These are phyloP conservation scores for Arthrobotrys conoides DNA, from an alignment of 2,329 filamentous ascomycete species.

Conservation along the genomic window DNA sequence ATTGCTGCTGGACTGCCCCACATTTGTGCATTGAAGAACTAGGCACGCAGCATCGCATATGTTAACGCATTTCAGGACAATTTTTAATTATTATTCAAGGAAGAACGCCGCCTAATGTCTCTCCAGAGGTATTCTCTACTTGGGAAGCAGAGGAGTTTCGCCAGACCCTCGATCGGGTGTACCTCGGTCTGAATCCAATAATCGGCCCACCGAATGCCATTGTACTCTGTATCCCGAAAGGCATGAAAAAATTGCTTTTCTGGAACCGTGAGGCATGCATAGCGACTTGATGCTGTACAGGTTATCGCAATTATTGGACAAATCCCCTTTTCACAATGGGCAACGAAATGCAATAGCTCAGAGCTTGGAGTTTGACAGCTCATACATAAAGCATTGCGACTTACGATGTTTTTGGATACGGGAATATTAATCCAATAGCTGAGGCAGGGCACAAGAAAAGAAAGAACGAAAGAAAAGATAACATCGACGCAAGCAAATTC, in stretches of 20 bases:
- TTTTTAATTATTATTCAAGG: conserved; percentile 58
- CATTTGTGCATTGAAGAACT: conserved; percentile 48
- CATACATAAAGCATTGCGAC: conserved; percentile 42
- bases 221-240: conserved; percentile 24
- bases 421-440: conserved; percentile 32
- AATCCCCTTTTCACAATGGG: conserved; percentile 48
- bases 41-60: conserved; percentile 59
- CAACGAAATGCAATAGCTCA: conserved; percentile 15
- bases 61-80: conserved; percentile 54
- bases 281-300: conserved; percentile 33
- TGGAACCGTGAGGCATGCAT: conserved; percentile 58
- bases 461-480: conserved; percentile 40
- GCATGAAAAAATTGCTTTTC: conserved; percentile 55
- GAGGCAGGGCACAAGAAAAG: conserved; percentile 17
- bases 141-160: conserved; percentile 35
- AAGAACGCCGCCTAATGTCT: conserved; percentile 60
- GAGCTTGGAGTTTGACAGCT: conserved; percentile 20
- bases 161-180: conserved; percentile 31
- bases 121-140: conserved; percentile 44
- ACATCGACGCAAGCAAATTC: conserved; percentile 20
- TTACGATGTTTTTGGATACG: conserved; percentile 50
- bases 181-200: conserved; percentile 57
- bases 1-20: conserved; percentile 44
- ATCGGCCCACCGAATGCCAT: conserved; percentile 11
- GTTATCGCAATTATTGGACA: conserved; percentile 55